phyloP scores from a whole-genome alignment of 1,284 basidiomycete species.

The Agroathelia rolfsii region DNA sequence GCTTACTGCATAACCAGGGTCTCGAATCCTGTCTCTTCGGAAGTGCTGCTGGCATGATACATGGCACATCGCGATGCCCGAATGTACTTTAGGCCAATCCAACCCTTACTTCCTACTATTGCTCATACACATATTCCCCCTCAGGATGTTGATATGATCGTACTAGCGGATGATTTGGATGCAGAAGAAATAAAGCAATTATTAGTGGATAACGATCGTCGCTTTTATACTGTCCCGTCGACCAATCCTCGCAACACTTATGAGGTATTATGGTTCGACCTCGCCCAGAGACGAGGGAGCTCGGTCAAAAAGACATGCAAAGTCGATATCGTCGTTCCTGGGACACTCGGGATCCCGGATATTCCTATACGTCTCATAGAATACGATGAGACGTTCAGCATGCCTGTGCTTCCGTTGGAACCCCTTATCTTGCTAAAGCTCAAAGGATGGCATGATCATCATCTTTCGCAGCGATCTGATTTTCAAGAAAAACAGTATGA shows the following conservation, averaged over 20 bases:
- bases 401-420: slow-evolving; percentile 22
- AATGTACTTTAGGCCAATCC: slow-evolving; percentile 20
- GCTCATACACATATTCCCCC: background rate
- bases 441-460: slow-evolving; percentile 25
- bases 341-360: slow-evolving; percentile 20
- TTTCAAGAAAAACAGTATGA: slow-evolving; percentile 19
- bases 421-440: slow-evolving; percentile 23
- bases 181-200: slow-evolving; percentile 18
- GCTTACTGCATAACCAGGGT: no score
- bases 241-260: slow-evolving; percentile 17
- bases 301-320: no score
- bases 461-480: slow-evolving; percentile 14
- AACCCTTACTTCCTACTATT: slow-evolving; percentile 5
- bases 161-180: slow-evolving; percentile 12
- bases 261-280: slow-evolving; percentile 20
- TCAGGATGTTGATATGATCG: slow-evolving; percentile 23
- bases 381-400: slow-evolving; percentile 6
- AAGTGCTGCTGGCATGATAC: slow-evolving; percentile 26
- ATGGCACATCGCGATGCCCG: slow-evolving; percentile 28
- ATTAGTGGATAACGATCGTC: slow-evolving; percentile 10
- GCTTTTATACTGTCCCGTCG: slow-evolving; percentile 19
- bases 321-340: slow-evolving; percentile 26
- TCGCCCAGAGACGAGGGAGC: slow-evolving; percentile 9
- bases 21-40: slow-evolving; percentile 28
- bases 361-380: slow-evolving; percentile 14